phyloP scores from a whole-genome alignment of 225 moss, liverwort and hornwort species.

The Marchantia polymorpha region DNA sequence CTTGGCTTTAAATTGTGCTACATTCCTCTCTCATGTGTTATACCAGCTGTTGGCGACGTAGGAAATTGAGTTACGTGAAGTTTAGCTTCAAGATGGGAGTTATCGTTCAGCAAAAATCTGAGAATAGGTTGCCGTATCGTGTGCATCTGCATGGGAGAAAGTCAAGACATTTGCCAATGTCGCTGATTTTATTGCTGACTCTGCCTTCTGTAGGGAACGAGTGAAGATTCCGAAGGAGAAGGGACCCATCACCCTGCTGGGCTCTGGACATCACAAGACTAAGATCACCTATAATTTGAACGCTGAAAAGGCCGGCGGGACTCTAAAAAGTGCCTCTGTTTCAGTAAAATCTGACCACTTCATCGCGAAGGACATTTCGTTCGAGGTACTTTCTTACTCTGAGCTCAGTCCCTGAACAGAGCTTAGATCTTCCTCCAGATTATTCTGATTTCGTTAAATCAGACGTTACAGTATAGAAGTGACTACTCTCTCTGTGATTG shows the following conservation, averaged over 20 bases:
- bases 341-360: constrained; percentile 55
- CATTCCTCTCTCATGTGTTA: too few species aligned
- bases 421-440: not conserved
- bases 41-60: too few species aligned
- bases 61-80: too few species aligned
- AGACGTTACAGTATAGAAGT: too few species aligned
- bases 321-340: constrained; percentile 57
- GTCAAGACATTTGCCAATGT: too few species aligned
- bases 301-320: constrained; percentile 39
- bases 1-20: not conserved
- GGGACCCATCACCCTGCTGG: constrained; percentile 53
- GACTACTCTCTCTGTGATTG: too few species aligned
- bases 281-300: constrained; percentile 48
- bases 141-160: too few species aligned
- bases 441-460: not conserved
- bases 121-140: too few species aligned
- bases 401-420: too few species aligned
- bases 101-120: too few species aligned
- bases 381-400: constrained; percentile 22
- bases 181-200: not conserved
- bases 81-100: too few species aligned
- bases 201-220: constrained; percentile 40
- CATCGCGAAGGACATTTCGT: constrained; percentile 59
- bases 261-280: constrained; percentile 45
- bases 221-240: constrained; percentile 44